Conservation (phyloP, 2,329 filamentous ascomycete species). For the Cladophialophora bantiana region DNA sequence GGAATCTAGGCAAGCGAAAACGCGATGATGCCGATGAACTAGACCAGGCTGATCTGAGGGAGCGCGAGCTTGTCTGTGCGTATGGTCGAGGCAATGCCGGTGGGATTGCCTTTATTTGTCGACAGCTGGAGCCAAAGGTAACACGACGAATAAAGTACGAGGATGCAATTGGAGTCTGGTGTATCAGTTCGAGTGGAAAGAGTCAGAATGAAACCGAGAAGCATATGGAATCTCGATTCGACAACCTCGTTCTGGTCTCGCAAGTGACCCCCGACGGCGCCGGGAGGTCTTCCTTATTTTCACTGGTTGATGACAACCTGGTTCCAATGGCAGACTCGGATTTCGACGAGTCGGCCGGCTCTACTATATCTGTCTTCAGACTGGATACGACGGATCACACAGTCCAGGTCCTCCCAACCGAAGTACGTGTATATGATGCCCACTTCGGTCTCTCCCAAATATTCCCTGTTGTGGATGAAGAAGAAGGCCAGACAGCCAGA, state of each 20-base stretch:
- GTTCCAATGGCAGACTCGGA: conserved; percentile 82
- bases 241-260: conserved; percentile 83
- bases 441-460: conserved; percentile 90
- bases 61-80: conserved; percentile 61
- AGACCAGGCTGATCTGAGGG: conserved; percentile 44
- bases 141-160: conserved; percentile 75
- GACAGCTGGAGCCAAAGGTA: conserved; percentile 75
- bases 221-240: conserved; percentile 70
- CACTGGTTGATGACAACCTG: conserved; percentile 74
- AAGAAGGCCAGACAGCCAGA: conserved; percentile 76
- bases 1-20: conserved; percentile 36
- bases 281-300: conserved; percentile 80
- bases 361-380: conserved; percentile 83
- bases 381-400: conserved; percentile 82
- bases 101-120: conserved; percentile 78
- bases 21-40: conserved; percentile 57
- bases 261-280: conserved; percentile 70
- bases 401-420: conserved; percentile 84
- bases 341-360: conserved; percentile 87
- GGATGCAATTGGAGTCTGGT: conserved; percentile 80
- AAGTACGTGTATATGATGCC: conserved; percentile 89
- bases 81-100: conserved; percentile 64
- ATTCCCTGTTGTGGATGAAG: conserved; percentile 89
- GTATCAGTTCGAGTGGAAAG: conserved; percentile 71
- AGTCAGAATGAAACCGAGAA: conserved; percentile 56